Evolutionary conservation across 2,329 filamentous ascomycete species (phyloP), one percentile per base, ranked within the genome.

Genomic region (Dryadomyces quercus-mongolicae): DNA sequence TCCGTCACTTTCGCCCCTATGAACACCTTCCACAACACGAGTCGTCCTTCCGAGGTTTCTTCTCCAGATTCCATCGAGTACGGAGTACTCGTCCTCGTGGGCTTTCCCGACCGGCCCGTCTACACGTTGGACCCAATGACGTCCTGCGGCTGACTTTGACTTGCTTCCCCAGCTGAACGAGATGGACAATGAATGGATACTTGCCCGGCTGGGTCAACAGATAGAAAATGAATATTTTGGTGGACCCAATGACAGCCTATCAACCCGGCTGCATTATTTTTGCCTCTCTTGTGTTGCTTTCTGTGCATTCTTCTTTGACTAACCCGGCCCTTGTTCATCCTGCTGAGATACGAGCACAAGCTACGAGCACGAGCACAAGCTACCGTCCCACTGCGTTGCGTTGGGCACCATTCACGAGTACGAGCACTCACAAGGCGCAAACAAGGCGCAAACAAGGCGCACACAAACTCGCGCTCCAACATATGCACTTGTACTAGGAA

Each of bases 361-460:
- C 25, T 34, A 25, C 46, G n/a, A n/a, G n/a, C n/a, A 31, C 8
- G 25, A 8, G 25, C 25, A 31, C 8, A 8, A 31, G 25, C 25
- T 34, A 25, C 46, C 9, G 48, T 40, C 49, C 52, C 18, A 49
- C 43, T 50, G 46, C 47, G 36, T 51, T 52, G 43, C 43, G 46
- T 57, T 55, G 53, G 56, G 56, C 53, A 55, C 18, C 53, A 21
- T 22, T 47, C 15, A 25, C 34, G 7, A 13, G 7, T 38, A 13
- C 13, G 7, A 13, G 7, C 34, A 7, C 7, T 38, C n/a, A n/a
- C n/a, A n/a, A n/a, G n/a, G n/a, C n/a, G n/a, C n/a, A n/a, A n/a
- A n/a, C n/a, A n/a, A n/a, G n/a, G n/a, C n/a, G n/a, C n/a, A n/a
- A n/a, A n/a, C n/a, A n/a, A n/a, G n/a, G 40, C 40, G 40, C 40